Conservation (phyloP, 75 land plant species). For the Pseudotsuga menziesii region DNA sequence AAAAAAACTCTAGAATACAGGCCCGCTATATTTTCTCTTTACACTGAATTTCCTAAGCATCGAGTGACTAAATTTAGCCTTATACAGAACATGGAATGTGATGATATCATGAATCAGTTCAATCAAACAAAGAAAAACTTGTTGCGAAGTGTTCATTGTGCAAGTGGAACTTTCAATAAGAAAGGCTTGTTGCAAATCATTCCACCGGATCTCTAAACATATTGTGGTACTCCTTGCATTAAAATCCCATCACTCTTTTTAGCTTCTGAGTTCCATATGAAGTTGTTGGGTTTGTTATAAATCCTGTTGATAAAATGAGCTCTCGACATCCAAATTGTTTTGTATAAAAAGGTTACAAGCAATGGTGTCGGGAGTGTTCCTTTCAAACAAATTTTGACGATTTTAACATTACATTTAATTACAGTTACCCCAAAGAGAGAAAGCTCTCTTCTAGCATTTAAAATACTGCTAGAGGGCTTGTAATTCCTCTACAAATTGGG, state of each 20-base stretch:
- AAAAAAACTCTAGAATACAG: background rate
- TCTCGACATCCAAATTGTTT: background rate
- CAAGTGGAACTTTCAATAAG: background rate
- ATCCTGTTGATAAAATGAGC: background rate
- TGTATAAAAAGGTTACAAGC: constrained; percentile 2
- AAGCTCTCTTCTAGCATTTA: constrained; percentile 3
- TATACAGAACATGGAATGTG: background rate
- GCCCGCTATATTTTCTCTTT: background rate
- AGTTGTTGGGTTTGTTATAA: background rate
- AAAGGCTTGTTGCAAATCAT: too few species aligned
- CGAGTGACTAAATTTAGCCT: background rate
- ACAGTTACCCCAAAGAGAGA: constrained; percentile 6
- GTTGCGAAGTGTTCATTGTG: background rate
- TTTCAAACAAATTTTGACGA: constrained; percentile 1
- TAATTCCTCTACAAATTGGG: background rate
- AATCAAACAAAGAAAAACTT: background rate
- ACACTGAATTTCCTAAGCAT: background rate
- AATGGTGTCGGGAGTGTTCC: constrained; percentile 1
- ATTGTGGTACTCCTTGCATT: background rate
- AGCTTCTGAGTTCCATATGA: background rate
- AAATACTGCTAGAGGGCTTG: constrained; percentile 7
- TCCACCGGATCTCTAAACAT: too few species aligned
- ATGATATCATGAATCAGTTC: background rate
- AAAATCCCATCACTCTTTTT: background rate
- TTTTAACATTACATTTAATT: background rate